Conservation (phyloP, 345 rosid species). For the Lumnitzera racemosa region DNA sequence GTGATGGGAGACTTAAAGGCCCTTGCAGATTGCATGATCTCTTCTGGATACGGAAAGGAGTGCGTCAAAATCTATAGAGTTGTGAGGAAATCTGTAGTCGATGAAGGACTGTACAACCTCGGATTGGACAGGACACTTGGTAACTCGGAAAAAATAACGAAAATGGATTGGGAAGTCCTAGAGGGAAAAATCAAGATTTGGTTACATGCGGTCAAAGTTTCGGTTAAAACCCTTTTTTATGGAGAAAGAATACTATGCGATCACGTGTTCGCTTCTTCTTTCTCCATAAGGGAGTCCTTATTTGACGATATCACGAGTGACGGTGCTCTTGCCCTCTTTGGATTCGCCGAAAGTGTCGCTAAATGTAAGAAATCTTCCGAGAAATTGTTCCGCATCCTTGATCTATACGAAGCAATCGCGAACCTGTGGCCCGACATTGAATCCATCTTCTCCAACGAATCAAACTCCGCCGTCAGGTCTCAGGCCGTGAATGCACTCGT, state of each 20-base stretch:
- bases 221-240: slow-evolving; percentile 42
- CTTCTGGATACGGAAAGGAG: slow-evolving; percentile 54
- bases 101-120: slow-evolving; percentile 34
- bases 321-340: slow-evolving; percentile 47
- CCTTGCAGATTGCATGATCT: slow-evolving; percentile 66
- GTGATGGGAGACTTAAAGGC: slow-evolving; percentile 44
- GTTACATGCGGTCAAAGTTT: slow-evolving; percentile 36
- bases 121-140: slow-evolving; percentile 40
- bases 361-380: slow-evolving; percentile 61
- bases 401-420: slow-evolving; percentile 47
- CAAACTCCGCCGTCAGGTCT: slow-evolving; percentile 29
- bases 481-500: slow-evolving; percentile 37
- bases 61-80: slow-evolving; percentile 43
- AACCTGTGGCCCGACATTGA: slow-evolving; percentile 46
- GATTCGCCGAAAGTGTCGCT: slow-evolving; percentile 55
- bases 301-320: slow-evolving; percentile 48
- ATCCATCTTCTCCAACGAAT: slow-evolving; percentile 37
- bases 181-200: slow-evolving; percentile 54
- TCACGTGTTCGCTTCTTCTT: slow-evolving; percentile 46
- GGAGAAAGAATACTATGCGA: slow-evolving; percentile 72
- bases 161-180: slow-evolving; percentile 49
- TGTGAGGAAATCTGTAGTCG: slow-evolving; percentile 50
- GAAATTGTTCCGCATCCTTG: slow-evolving; percentile 62
- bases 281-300: slow-evolving; percentile 40
- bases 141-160: slow-evolving; percentile 31